Evolutionary conservation across 768 basidiomycete species (phyloP).

Genomic region (Suillus clintonianus): DNA sequence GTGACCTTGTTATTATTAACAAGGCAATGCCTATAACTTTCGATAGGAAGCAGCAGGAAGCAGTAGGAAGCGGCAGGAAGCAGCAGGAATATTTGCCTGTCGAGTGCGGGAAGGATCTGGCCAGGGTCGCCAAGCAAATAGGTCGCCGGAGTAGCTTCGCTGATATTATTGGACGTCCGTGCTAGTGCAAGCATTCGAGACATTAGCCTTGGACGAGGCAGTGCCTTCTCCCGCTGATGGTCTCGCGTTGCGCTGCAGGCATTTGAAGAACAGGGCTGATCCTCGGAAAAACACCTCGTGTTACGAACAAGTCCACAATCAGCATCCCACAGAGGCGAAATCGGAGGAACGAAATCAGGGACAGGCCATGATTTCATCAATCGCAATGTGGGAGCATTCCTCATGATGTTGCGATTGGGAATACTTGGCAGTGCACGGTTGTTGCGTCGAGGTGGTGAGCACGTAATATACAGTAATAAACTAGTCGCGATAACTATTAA

Average conservation of each 20-base stretch:
- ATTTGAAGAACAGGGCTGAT: background rate
- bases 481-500: background rate
- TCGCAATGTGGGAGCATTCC: background rate
- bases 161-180: background rate
- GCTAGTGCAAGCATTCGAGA: background rate
- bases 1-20: too few species aligned
- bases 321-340: background rate
- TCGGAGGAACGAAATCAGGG: background rate
- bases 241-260: background rate
- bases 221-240: background rate
- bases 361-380: background rate
- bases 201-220: background rate
- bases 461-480: background rate
- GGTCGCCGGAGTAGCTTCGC: background rate
- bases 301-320: background rate
- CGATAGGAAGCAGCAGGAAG: background rate
- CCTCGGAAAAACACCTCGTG: background rate
- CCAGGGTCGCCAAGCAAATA: background rate
- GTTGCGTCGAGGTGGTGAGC: background rate
- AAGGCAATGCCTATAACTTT: constrained; percentile 18
- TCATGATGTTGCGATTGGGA: background rate
- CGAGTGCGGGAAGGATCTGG: background rate
- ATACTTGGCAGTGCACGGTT: background rate
- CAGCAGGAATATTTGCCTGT: background rate
- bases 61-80: background rate